phyloP scores from a whole-genome alignment of 192 early-diverging fungal species.

The Gonapodya prolifera region DNA sequence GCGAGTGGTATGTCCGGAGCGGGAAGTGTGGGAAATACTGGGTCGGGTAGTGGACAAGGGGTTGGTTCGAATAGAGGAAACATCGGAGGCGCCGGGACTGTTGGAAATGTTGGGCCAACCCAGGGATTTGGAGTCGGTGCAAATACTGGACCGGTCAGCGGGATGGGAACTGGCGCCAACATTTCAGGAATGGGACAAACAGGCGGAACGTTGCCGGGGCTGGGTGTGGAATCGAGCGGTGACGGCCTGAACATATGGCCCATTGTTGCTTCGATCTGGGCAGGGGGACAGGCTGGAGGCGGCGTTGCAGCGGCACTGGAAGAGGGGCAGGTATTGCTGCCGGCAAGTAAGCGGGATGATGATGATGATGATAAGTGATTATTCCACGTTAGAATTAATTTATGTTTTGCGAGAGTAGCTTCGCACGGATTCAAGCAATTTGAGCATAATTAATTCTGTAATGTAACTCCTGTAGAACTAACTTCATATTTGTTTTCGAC shows the following conservation, averaged over 20 bases:
- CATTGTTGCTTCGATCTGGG: neutral
- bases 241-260: neutral
- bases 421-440: too few relatives aligned
- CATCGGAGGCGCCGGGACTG: neutral
- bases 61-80: neutral
- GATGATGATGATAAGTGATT: too few relatives aligned
- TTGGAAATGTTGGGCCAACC: neutral
- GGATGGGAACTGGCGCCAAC: neutral
- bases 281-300: neutral
- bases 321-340: neutral
- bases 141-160: neutral
- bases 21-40: neutral
- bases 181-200: neutral
- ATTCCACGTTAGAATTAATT: too few relatives aligned
- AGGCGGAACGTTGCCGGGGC: neutral
- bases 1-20: neutral
- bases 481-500: too few relatives aligned
- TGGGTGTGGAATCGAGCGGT: neutral
- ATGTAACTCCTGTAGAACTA: too few relatives aligned
- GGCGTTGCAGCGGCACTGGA: neutral
- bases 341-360: too few relatives aligned
- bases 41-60: neutral
- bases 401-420: too few relatives aligned
- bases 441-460: too few relatives aligned
- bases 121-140: neutral